phyloP scores from a whole-genome alignment of 1,284 basidiomycete genomes.

The Fistulina hepatica region DNA sequence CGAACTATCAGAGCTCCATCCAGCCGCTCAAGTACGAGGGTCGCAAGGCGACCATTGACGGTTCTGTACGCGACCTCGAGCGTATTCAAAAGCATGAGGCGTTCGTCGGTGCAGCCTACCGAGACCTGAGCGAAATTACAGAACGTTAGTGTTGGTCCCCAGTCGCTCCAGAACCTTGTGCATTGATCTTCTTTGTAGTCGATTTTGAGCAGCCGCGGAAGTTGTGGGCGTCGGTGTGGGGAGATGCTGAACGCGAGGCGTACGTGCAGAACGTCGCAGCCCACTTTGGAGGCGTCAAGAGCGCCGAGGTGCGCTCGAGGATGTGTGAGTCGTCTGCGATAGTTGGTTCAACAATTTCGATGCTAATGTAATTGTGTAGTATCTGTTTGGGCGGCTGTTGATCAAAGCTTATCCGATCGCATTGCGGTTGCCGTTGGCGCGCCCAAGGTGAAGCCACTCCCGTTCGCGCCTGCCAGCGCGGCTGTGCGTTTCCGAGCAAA shows the following conservation, averaged over 20 bases:
- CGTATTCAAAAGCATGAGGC: conserved; percentile 52
- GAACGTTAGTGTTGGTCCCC: conserved; percentile 47
- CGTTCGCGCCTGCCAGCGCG: conserved; percentile 50
- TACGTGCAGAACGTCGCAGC: conserved; percentile 71
- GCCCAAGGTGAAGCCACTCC: conserved; percentile 45
- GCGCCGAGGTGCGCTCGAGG: conserved; percentile 49
- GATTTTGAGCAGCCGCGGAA: conserved; percentile 89
- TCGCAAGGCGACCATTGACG: conserved; percentile 30
- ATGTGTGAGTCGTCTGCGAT: conserved; percentile 42
- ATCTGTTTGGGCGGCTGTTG: conserved; percentile 70
- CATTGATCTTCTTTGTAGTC: conserved; percentile 29
- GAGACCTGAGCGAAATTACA: conserved; percentile 68
- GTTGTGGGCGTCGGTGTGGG: conserved; percentile 72
- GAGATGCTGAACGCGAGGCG: conserved; percentile 53
- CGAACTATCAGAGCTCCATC: conserved; percentile 79
- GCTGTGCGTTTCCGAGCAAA: conserved; percentile 41
- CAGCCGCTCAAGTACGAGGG: conserved; percentile 43
- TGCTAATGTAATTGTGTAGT: conserved; percentile 33
- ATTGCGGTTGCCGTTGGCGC: conserved; percentile 65
- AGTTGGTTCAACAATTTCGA: neutral
- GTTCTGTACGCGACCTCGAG: conserved; percentile 27
- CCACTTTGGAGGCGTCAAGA: conserved; percentile 62
- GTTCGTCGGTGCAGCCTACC: conserved; percentile 63
- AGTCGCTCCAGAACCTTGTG: conserved; percentile 3
- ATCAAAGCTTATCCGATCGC: conserved; percentile 60